Evolutionary conservation across 2,329 filamentous ascomycete genomes (phyloP).

Genomic region (Aureobasidium leucospermi): DNA sequence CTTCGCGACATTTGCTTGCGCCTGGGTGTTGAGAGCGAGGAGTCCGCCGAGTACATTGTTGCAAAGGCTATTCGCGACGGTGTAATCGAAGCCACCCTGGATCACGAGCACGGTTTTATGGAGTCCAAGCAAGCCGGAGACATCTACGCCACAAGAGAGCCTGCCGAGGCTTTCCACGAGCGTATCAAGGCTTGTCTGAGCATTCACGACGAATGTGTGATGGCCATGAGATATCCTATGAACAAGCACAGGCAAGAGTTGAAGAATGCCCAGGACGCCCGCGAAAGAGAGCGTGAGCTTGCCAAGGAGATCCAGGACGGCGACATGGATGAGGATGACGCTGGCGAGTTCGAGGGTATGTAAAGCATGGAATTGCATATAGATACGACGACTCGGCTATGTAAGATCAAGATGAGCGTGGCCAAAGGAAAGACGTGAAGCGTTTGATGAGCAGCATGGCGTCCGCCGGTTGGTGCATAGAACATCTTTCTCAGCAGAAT

Average conservation of each 20-base stretch:
- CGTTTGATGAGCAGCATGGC: constrained; percentile 9
- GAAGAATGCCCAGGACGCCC: constrained; percentile 97
- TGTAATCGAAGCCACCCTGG: constrained; percentile 89
- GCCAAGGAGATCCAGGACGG: constrained; percentile 98
- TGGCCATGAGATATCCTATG: constrained; percentile 99
- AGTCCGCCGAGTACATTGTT: constrained; percentile 98
- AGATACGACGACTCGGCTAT: not conserved
- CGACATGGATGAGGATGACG: constrained; percentile 92
- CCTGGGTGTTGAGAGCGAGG: constrained; percentile 85
- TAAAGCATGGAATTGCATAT: constrained; percentile 40
- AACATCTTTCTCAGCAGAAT: constrained; percentile 8
- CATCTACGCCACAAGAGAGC: constrained; percentile 91
- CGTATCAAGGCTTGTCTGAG: constrained; percentile 86
- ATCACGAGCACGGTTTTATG: constrained; percentile 94
- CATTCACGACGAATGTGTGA: constrained; percentile 95
- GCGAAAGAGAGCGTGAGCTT: constrained; percentile 91
- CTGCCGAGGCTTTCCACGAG: constrained; percentile 95
- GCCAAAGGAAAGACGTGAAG: not conserved
- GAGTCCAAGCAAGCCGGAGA: constrained; percentile 96
- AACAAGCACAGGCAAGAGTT: constrained; percentile 96
- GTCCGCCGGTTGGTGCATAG: constrained; percentile 8
- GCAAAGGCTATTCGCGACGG: constrained; percentile 97
- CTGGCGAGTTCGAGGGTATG: constrained; percentile 84
- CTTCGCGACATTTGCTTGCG: constrained; percentile 95
- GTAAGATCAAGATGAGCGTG: constrained; percentile 8